Percentiles rank a stretch among this genome's conserved stretches.
These are phyloP conservation scores for Thraustochytrium striatum DNA, from an alignment of 352 stramenopile species.

Conservation along the genomic window DNA sequence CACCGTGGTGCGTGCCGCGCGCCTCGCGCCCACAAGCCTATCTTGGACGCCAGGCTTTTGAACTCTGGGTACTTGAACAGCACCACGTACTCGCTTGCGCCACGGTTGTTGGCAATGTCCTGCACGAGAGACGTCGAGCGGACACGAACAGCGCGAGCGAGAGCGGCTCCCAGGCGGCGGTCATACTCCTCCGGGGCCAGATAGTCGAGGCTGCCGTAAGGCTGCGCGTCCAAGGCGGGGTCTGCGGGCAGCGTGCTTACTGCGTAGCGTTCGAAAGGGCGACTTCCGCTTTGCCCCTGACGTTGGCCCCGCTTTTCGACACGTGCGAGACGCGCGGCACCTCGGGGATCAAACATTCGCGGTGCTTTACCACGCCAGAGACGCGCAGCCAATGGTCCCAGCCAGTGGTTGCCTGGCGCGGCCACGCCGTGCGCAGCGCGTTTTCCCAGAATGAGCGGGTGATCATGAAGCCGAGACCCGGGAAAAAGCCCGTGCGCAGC, in stretches of 20 bases:
- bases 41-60: not conserved
- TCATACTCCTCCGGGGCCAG: not conserved
- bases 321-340: slow-evolving; percentile 9
- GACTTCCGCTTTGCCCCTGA: slow-evolving; percentile 17
- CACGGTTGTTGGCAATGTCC: not conserved
- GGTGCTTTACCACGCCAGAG: not conserved
- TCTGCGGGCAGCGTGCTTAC: not conserved
- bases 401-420: not conserved
- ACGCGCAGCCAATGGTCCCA: slow-evolving; percentile 43
- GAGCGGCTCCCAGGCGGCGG: not conserved
- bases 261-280: not conserved
- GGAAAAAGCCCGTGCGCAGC: slow-evolving; percentile 31
- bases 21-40: not conserved
- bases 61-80: slow-evolving; percentile 8
- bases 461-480: slow-evolving; percentile 37
- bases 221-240: not conserved
- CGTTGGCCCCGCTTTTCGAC: not conserved
- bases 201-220: not conserved
- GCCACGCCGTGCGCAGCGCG: not conserved
- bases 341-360: slow-evolving; percentile 5
- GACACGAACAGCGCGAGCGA: not conserved
- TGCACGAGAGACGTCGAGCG: no score
- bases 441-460: slow-evolving; percentile 17
- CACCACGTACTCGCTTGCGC: not conserved
- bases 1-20: not conserved